Base-by-base conservation (phyloP, 495 filamentous ascomycete species). In the Neurospora tetraspora region DNA sequence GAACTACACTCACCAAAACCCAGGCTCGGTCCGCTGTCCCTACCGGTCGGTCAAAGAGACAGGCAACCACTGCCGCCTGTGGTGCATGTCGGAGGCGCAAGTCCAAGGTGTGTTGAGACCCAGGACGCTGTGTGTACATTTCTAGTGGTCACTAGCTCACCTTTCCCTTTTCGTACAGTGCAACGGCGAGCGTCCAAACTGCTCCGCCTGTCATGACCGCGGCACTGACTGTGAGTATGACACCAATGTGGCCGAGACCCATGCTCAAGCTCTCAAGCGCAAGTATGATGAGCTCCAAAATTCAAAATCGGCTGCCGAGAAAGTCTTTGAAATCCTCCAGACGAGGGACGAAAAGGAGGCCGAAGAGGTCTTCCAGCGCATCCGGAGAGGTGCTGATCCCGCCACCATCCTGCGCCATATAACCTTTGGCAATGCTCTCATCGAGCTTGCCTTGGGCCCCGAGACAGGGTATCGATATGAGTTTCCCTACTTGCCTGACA, bases 51-150 rank as follows among this genome's bases (percentile, higher is more conserved):
- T 70, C 70, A 39, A 77, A 74, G 75, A 82, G 83, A 61, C 85
- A 86, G 42, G 83, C 87, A 3, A 86, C 78, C 9, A 77, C 85
- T 4, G 84, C 84, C 5, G 87, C 87, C 1, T 89, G 87, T 71
- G 81, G 87, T 37, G 83, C 86, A 1, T 89, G 87, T 74, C 79
- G 87, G 39, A 87, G 81, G 72, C 81, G 87, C 53, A 89, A 89
- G 71, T 87, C 85, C 39, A 89, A 87, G 82, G 87, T 86, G 72
- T 6, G 80, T 69, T 14, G 39, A 42, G 18, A 31, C 40, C 11
- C 38, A 27, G 18, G 20, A 38, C 31, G 59, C 37, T 18, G 39
- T 20, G 39, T 34, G 16, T 39, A 27, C 14, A 18, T 38, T 42
- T 38, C 8, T 23, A 27, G 27, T 27, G 23, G 38, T 37, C 18